Percentiles rank a stretch among this genome's conserved stretches.
These are phyloP conservation scores for Naganishia liquefaciens DNA, from an alignment of 1,284 basidiomycete species.

Conservation along the genomic window DNA sequence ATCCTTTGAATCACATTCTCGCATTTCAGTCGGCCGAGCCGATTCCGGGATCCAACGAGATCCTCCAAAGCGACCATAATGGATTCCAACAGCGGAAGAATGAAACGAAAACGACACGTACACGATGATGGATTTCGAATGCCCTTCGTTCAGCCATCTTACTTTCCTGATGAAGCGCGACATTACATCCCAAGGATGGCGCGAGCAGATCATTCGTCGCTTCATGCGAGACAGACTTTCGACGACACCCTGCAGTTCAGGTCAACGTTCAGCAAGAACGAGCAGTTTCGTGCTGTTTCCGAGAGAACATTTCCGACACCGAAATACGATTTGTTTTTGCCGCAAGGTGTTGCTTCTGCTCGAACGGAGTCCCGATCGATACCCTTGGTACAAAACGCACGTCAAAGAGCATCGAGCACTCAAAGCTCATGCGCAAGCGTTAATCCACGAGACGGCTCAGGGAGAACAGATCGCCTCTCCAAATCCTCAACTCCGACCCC, in stretches of 20 bases:
- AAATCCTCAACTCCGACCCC: neutral
- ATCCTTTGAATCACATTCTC: neutral
- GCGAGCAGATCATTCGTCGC: neutral
- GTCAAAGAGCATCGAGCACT: conserved; percentile 9
- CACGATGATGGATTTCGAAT: conserved; percentile 17
- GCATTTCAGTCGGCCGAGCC: neutral
- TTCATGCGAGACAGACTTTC: neutral
- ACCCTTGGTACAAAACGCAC: neutral
- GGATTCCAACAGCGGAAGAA: neutral
- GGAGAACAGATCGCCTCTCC: neutral
- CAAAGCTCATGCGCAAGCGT: conserved; percentile 6
- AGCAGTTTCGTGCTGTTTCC: neutral
- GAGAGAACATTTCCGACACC: neutral
- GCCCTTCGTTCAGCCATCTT: conserved; percentile 14
- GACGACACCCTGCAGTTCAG: neutral
- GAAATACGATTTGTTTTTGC: neutral
- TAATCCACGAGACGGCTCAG: neutral
- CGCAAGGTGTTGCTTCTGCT: neutral
- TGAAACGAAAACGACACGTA: conserved; percentile 15
- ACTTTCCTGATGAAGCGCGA: neutral
- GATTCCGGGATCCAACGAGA: neutral
- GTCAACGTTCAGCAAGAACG: neutral
- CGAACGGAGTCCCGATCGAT: conserved; percentile 6
- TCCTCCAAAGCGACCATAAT: neutral
- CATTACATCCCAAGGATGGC: no score